A percentile compares a stretch with the other conserved stretches of the same genome.
phyloP scores from a whole-genome alignment of 2,329 filamentous ascomycete species.

The Herpotrichia juniperi region DNA sequence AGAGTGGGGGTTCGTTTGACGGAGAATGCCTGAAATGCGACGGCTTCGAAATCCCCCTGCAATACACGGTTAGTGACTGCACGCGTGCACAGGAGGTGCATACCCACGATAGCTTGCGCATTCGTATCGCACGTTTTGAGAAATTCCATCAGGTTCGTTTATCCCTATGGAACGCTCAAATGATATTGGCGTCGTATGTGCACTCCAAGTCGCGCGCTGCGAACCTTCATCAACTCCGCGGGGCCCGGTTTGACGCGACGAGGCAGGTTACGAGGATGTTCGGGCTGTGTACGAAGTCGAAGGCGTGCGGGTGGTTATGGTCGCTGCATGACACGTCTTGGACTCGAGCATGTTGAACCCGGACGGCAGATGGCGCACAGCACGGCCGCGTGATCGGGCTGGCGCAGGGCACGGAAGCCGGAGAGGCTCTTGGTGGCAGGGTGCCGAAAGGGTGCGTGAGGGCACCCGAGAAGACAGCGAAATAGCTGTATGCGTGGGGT shows the following conservation, averaged over 20 bases:
- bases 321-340: slow-evolving; percentile 28
- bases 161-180: slow-evolving; percentile 45
- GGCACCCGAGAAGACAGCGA: too few relatives aligned
- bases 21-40: slow-evolving; percentile 45
- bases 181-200: slow-evolving; percentile 44
- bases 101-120: slow-evolving; percentile 45
- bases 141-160: slow-evolving; percentile 47
- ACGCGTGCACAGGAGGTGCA: neutral
- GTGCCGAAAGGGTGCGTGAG: too few relatives aligned
- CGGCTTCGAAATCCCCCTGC: slow-evolving; percentile 45
- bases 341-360: slow-evolving; percentile 36
- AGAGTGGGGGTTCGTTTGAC: slow-evolving; percentile 27
- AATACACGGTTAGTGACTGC: slow-evolving; percentile 18
- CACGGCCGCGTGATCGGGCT: neutral
- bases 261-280: slow-evolving; percentile 14
- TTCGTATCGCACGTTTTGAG: slow-evolving; percentile 45
- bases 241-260: slow-evolving; percentile 19
- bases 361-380: slow-evolving; percentile 20
- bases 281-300: slow-evolving; percentile 1
- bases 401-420: neutral
- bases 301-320: slow-evolving; percentile 16
- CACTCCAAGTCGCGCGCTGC: slow-evolving; percentile 40
- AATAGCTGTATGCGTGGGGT: too few relatives aligned
- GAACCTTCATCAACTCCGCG: slow-evolving; percentile 46
- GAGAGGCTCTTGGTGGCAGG: too few relatives aligned